Evolutionary conservation across 192 early-diverging fungal species (phyloP).

Genomic region (Dimargaris xerosporica): DNA sequence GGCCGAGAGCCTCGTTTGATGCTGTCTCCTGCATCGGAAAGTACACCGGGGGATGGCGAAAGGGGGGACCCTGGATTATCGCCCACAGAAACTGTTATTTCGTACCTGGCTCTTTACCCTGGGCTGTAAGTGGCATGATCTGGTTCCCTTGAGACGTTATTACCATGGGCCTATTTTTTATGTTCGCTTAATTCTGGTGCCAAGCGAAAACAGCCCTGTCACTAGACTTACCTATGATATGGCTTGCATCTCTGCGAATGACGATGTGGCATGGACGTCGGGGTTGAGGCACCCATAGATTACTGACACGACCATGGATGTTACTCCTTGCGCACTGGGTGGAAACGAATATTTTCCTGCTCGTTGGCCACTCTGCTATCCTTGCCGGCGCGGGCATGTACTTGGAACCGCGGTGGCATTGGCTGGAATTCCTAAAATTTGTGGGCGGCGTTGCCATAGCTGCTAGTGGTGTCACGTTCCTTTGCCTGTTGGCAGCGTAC

Average conservation of each 20-base stretch:
- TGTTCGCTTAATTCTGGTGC: not conserved
- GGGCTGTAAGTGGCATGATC: constrained; percentile 8
- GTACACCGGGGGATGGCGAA: not conserved
- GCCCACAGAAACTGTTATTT: not conserved
- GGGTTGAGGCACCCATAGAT: constrained; percentile 11
- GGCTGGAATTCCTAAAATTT: constrained; percentile 55
- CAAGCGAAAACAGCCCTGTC: not conserved
- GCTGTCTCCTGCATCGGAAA: not conserved
- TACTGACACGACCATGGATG: constrained; percentile 26
- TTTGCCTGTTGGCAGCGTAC: not conserved
- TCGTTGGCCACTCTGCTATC: constrained; percentile 15
- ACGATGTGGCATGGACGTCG: not conserved
- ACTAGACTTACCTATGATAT: not conserved
- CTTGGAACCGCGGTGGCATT: constrained; percentile 74
- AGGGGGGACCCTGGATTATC: not conserved
- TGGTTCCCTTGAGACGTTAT: not conserved
- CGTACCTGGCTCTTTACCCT: constrained; percentile 22
- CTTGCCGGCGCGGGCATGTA: constrained; percentile 45
- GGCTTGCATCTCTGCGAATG: not conserved
- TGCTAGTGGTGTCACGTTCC: not conserved
- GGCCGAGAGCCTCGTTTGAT: not conserved
- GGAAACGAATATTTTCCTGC: constrained; percentile 20
- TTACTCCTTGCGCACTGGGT: constrained; percentile 20
- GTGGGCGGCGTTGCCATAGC: constrained; percentile 23
- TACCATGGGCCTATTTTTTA: not conserved